Conservation (phyloP, 495 filamentous ascomycete species). For the Viridothelium virens region DNA sequence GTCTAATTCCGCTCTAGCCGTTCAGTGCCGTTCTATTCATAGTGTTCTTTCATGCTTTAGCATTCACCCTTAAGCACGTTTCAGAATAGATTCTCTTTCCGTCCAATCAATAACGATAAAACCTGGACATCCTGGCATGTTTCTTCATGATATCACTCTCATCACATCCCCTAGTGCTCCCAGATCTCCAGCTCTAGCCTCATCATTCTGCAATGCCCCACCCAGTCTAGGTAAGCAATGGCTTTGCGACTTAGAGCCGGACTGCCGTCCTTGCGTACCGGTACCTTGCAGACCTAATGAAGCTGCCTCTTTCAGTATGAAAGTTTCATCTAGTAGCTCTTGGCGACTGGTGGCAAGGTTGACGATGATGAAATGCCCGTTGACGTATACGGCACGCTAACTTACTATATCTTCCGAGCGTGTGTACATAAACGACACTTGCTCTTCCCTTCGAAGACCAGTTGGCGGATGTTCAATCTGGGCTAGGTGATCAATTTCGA, state of each 20-base stretch:
- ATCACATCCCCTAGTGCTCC: background rate
- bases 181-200: background rate
- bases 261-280: background rate
- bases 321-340: background rate
- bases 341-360: background rate
- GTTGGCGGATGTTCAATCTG: background rate
- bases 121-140: background rate
- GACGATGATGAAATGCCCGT: conserved; percentile 8
- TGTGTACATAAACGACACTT: background rate
- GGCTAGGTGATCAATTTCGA: background rate
- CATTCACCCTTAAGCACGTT: background rate
- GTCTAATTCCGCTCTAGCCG: background rate
- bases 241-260: background rate
- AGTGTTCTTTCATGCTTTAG: background rate
- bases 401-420: background rate
- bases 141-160: background rate
- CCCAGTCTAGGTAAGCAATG: background rate
- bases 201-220: background rate
- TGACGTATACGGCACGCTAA: background rate
- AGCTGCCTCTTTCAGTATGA: conserved; percentile 2
- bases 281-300: conserved; percentile 1
- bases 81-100: background rate
- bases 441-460: background rate
- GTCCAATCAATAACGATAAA: background rate
- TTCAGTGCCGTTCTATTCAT: background rate